These are phyloP conservation scores for Pseudovirgaria hyperparasitica DNA, from an alignment of 2,329 filamentous ascomycete genomes.

Conservation along the genomic window DNA sequence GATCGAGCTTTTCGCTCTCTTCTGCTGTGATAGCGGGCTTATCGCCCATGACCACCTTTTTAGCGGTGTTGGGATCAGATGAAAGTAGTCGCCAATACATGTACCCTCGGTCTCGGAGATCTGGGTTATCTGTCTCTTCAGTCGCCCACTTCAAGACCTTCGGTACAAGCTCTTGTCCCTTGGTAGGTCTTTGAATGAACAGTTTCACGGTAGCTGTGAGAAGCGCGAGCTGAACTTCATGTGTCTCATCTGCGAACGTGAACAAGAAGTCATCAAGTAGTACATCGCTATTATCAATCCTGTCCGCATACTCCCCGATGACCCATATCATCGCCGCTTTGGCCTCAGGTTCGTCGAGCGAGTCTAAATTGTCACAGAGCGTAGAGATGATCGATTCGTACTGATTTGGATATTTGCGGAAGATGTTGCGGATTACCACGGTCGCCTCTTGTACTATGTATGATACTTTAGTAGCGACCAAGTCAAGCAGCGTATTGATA, in stretches of 20 bases:
- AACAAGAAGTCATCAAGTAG: slow-evolving; percentile 91
- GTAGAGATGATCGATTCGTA: slow-evolving; percentile 97
- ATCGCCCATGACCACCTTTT: slow-evolving; percentile 87
- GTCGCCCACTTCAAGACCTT: slow-evolving; percentile 97
- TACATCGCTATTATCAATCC: slow-evolving; percentile 92
- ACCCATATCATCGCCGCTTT: slow-evolving; percentile 99
- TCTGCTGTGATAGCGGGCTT: slow-evolving; percentile 86
- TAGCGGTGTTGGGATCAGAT: slow-evolving; percentile 78
- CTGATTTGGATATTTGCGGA: slow-evolving; percentile 97
- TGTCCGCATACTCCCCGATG: slow-evolving; percentile 92
- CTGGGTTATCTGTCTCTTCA: slow-evolving; percentile 97
- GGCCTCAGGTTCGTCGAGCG: slow-evolving; percentile 90
- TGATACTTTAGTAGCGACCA: slow-evolving; percentile 94
- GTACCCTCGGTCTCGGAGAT: slow-evolving; percentile 88
- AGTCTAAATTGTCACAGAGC: slow-evolving; percentile 90
- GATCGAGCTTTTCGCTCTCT: slow-evolving; percentile 87
- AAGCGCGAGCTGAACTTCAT: slow-evolving; percentile 89
- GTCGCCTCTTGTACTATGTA: slow-evolving; percentile 99
- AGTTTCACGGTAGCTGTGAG: slow-evolving; percentile 95
- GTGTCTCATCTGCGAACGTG: slow-evolving; percentile 84
- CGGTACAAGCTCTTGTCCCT: slow-evolving; percentile 84
- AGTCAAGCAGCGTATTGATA: slow-evolving; percentile 82
- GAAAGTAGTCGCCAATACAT: slow-evolving; percentile 99
- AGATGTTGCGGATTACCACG: slow-evolving; percentile 97
- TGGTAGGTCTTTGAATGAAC: slow-evolving; percentile 92